Evolutionary conservation across 208 protist species (phyloP).

Genomic region (Trypanosoma theileri): DNA sequence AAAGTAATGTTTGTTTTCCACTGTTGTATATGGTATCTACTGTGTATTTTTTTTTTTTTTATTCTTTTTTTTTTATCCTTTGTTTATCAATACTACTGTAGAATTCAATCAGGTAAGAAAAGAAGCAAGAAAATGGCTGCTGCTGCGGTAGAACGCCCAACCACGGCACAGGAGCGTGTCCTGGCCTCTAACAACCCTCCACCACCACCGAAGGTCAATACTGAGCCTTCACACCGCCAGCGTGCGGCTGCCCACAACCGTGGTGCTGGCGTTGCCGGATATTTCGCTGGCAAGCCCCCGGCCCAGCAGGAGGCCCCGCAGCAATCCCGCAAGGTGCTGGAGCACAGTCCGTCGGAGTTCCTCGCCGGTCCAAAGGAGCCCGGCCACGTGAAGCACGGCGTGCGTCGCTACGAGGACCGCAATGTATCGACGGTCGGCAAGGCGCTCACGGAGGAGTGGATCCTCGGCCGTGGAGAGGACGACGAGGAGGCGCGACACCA

Average conservation of each 20-base stretch:
- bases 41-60: background rate
- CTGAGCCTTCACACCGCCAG: slow-evolving; percentile 37
- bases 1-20: slow-evolving; percentile 7
- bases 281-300: background rate
- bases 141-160: slow-evolving; percentile 19
- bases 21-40: background rate
- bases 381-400: slow-evolving; percentile 48
- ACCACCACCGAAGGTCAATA: slow-evolving; percentile 17
- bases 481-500: slow-evolving; percentile 1
- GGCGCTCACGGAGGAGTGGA: slow-evolving; percentile 75
- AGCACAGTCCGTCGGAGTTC: slow-evolving; percentile 54
- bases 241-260: slow-evolving; percentile 16
- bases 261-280: slow-evolving; percentile 11
- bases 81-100: background rate
- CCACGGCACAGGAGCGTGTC: slow-evolving; percentile 28
- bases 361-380: slow-evolving; percentile 61
- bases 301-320: background rate
- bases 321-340: background rate
- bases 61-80: slow-evolving; percentile 14
- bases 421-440: slow-evolving; percentile 54
- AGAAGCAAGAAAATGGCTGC: slow-evolving; percentile 11
- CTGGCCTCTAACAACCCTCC: slow-evolving; percentile 27
- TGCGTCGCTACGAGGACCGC: slow-evolving; percentile 62
- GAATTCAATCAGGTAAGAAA: slow-evolving; percentile 17
- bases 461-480: slow-evolving; percentile 41